Conservation (phyloP, 768 basidiomycete species). For the Russula foetens region DNA sequence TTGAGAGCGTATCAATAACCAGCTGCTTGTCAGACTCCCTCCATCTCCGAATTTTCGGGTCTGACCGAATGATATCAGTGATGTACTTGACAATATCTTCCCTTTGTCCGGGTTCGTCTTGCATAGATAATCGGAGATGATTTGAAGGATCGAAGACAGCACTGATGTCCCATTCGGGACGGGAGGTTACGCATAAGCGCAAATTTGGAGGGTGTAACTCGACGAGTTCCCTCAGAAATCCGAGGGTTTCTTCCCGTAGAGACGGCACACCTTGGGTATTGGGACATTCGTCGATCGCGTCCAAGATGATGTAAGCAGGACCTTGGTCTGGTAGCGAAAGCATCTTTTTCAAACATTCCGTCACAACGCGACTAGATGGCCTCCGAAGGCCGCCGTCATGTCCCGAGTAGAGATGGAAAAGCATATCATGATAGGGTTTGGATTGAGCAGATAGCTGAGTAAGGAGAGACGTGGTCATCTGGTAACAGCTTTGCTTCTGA, state of each 20-base stretch:
- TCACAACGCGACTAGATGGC: background rate
- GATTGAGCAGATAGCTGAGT: background rate
- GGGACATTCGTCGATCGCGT: conserved; percentile 1
- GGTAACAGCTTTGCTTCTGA: background rate
- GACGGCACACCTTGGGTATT: background rate
- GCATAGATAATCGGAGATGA: background rate
- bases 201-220: background rate
- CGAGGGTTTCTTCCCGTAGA: background rate
- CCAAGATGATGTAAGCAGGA: background rate
- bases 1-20: background rate
- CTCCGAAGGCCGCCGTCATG: background rate
- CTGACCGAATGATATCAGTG: background rate
- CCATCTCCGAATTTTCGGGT: background rate
- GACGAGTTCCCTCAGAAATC: background rate
- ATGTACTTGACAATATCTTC: background rate
- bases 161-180: background rate
- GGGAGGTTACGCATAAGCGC: background rate
- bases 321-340: background rate
- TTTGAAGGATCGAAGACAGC: background rate
- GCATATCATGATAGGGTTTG: background rate
- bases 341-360: background rate
- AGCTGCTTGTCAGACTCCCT: background rate
- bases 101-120: background rate
- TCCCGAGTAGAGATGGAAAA: background rate
- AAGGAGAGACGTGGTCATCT: background rate